Percentiles rank a stretch among this genome's conserved stretches.
Conservation (phyloP, 2,329 filamentous ascomycete genomes). For the Pseudogymnoascus sp. region DNA sequence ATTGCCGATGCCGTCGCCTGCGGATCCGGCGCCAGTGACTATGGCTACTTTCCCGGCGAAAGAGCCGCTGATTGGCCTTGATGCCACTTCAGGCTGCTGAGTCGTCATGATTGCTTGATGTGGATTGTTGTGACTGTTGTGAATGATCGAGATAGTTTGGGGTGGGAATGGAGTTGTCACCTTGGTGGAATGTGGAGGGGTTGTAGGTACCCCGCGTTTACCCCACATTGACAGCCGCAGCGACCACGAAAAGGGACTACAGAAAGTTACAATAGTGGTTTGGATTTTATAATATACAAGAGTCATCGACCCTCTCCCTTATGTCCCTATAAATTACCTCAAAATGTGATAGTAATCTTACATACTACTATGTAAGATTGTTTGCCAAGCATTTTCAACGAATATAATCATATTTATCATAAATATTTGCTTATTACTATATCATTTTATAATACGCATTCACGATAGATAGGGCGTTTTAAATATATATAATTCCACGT, state of each 20-base stretch:
- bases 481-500: not conserved
- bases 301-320: no score
- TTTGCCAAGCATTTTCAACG: no score
- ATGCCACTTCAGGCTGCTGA: not conserved
- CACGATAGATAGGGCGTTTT: not conserved
- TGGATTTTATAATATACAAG: not conserved
- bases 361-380: no score
- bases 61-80: conserved; percentile 26
- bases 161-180: not conserved
- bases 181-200: not conserved
- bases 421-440: no score
- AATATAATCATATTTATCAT: no score
- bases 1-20: conserved; percentile 51
- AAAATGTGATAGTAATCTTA: no score
- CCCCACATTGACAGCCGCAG: not conserved
- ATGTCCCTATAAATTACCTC: no score
- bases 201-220: not conserved
- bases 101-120: not conserved
- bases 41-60: conserved; percentile 42
- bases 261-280: not conserved
- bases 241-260: not conserved
- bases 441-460: no score
- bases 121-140: not conserved
- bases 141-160: not conserved
- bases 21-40: conserved; percentile 49